A percentile compares a stretch with the other conserved stretches of the same genome.
Conservation (phyloP, 192 early-diverging fungal species). For the Linnemannia elongata region DNA sequence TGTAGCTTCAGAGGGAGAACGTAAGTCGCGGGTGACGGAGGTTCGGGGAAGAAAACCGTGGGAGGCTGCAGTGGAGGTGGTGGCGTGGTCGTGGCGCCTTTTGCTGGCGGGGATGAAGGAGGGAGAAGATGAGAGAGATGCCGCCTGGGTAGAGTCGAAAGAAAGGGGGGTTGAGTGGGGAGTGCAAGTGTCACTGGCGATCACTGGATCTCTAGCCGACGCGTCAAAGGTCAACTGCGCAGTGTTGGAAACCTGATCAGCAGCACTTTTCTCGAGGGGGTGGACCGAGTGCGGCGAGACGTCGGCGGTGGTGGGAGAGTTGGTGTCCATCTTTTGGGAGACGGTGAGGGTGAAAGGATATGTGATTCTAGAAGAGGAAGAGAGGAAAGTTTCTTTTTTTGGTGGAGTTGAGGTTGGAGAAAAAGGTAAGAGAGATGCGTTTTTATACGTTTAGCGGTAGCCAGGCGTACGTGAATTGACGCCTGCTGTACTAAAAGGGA, state of each 20-base stretch:
- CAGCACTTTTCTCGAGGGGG: neutral
- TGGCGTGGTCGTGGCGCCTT: neutral
- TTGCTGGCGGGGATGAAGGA: neutral
- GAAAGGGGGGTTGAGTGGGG: neutral
- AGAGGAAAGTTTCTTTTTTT: neutral
- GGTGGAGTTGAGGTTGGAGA: neutral
- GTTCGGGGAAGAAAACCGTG: no score
- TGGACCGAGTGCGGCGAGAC: neutral
- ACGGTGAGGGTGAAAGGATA: neutral
- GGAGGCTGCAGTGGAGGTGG: neutral
- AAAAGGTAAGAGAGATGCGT: neutral
- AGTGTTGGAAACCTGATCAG: neutral
- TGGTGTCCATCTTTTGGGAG: neutral
- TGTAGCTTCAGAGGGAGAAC: neutral
- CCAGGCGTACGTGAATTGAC: conserved; percentile 1
- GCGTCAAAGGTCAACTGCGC: conserved; percentile 1
- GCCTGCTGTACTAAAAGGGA: neutral
- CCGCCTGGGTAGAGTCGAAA: neutral
- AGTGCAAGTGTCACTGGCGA: neutral
- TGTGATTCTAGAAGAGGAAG: neutral
- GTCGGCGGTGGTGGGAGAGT: neutral
- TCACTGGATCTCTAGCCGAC: neutral
- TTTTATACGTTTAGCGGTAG: neutral
- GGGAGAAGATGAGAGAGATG: neutral
- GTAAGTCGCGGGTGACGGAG: neutral